Evolutionary conservation across 371 early-diverging fungal species (phyloP).

Genomic region (Lichtheimia ramosa): DNA sequence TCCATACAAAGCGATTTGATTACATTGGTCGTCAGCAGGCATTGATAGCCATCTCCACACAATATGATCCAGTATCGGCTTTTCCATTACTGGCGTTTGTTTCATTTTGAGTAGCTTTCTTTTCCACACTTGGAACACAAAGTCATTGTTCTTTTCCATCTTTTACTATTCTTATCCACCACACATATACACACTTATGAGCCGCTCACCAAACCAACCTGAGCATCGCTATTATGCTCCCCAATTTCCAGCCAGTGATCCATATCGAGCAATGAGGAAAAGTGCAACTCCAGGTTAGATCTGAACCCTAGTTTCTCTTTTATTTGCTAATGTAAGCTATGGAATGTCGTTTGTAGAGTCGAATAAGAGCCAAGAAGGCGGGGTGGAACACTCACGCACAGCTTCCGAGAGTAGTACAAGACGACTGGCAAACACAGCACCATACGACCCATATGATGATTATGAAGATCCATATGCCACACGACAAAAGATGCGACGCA

Average conservation of each 20-base stretch:
- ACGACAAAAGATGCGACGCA: conserved; percentile 11
- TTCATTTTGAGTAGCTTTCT: no score
- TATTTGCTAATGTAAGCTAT: neutral
- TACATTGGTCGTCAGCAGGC: no score
- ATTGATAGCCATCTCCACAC: no score
- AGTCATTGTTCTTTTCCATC: no score
- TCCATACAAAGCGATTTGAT: no score
- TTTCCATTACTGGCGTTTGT: no score
- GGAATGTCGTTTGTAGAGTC: neutral
- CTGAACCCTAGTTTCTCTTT: neutral
- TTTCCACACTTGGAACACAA: no score
- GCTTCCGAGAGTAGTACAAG: conserved; percentile 40
- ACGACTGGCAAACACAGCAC: neutral
- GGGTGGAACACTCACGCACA: conserved; percentile 18
- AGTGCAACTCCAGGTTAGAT: neutral
- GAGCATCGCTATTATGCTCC: neutral
- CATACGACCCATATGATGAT: neutral
- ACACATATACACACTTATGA: no score
- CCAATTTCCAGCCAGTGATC: conserved; percentile 18
- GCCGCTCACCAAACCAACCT: no score
- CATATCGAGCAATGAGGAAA: conserved; percentile 16
- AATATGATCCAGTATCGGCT: no score
- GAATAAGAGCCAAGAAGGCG: neutral
- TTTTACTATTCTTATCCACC: no score
- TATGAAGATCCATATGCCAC: conserved; percentile 36